Evolutionary conservation across 2,329 filamentous ascomycete genomes (phyloP).

Genomic region (Trichophyton benhamiae): DNA sequence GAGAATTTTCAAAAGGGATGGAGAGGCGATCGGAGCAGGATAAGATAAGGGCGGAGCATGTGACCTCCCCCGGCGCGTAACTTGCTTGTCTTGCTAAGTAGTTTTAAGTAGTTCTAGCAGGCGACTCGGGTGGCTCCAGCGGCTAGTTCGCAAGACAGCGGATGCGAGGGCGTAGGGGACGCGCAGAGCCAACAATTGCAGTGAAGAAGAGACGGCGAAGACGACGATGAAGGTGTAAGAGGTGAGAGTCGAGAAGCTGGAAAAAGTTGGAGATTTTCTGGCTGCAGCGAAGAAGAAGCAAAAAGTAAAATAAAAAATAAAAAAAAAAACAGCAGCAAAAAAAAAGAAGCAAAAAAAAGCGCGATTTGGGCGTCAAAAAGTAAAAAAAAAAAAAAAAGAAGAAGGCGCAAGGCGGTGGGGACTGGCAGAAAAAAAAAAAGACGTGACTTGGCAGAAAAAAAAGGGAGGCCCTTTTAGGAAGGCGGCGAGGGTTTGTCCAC

Average conservation of each 20-base stretch:
- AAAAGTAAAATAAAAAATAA: background rate
- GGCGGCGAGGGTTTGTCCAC: background rate
- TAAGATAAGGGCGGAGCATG: background rate
- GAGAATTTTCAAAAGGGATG: background rate
- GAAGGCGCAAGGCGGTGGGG: background rate
- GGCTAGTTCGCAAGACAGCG: too few relatives aligned
- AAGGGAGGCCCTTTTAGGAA: background rate
- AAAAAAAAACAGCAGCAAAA: background rate
- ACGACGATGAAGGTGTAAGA: background rate
- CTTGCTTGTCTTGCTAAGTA: too few relatives aligned
- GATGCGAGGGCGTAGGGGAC: background rate
- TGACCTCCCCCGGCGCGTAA: background rate
- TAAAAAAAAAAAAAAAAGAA: background rate
- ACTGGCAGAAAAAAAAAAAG: background rate
- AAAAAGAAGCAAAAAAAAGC: background rate
- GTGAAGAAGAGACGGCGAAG: background rate
- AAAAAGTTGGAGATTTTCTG: too few relatives aligned
- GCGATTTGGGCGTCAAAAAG: background rate
- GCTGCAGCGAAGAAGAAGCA: background rate
- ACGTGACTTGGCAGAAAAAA: background rate
- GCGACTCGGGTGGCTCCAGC: background rate
- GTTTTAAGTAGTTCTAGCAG: background rate
- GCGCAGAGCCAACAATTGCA: background rate
- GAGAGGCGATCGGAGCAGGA: background rate
- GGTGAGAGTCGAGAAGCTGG: too few relatives aligned